Percentiles rank a stretch among this genome's conserved stretches.
Conservation (phyloP, 192 early-diverging fungal genomes). For the Diversispora eburnea region DNA sequence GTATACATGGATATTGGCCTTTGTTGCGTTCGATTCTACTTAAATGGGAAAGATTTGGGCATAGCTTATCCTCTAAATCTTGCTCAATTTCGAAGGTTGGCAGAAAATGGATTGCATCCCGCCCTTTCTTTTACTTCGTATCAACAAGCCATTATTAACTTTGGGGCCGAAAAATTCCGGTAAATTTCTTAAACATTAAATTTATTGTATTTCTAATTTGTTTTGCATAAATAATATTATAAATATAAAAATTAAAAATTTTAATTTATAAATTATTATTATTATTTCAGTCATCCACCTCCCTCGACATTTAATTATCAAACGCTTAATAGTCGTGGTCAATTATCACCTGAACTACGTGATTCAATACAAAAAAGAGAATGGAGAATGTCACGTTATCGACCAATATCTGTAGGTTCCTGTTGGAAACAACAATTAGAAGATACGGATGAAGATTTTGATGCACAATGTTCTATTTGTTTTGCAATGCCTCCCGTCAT, state of each 20-base stretch:
- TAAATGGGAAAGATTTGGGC: slow-evolving; percentile 71
- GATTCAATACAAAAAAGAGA: slow-evolving; percentile 37
- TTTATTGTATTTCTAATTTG: background rate
- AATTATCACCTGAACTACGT: slow-evolving; percentile 33
- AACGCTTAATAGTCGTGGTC: slow-evolving; percentile 36
- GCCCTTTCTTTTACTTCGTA: slow-evolving; percentile 70
- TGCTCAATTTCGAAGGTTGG: slow-evolving; percentile 38
- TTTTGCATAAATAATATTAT: no score
- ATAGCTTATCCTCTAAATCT: slow-evolving; percentile 40
- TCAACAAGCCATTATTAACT: slow-evolving; percentile 65
- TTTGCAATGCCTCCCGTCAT: slow-evolving; percentile 45
- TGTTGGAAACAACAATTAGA: slow-evolving; percentile 18
- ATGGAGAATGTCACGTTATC: slow-evolving; percentile 33
- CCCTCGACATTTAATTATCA: slow-evolving; percentile 30
- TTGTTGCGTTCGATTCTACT: slow-evolving; percentile 32
- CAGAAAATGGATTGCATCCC: slow-evolving; percentile 54
- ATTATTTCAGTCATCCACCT: slow-evolving; percentile 35
- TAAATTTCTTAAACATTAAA: slow-evolving; percentile 19
- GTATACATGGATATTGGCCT: slow-evolving; percentile 27
- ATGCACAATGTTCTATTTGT: slow-evolving; percentile 45
- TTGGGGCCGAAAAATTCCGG: slow-evolving; percentile 56
- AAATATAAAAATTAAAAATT: background rate
- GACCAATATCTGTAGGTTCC: slow-evolving; percentile 31
- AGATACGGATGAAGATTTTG: slow-evolving; percentile 25
- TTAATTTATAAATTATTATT: background rate